Conservation (phyloP, 139 green algal species). For the Volvox reticuliferus region DNA sequence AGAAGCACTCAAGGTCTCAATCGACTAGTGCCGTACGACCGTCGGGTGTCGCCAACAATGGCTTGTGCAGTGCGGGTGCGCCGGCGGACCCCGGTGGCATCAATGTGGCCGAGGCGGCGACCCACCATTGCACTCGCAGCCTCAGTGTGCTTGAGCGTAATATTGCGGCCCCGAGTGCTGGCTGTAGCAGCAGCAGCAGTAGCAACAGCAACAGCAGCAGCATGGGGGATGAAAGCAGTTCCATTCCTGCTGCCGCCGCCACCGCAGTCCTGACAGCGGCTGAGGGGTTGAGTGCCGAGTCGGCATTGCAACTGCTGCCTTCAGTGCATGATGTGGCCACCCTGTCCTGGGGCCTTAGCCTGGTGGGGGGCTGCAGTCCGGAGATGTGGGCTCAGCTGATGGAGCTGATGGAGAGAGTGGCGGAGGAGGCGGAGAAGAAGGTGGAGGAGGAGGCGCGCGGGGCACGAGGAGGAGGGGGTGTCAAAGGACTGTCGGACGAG, state of each 20-base stretch:
- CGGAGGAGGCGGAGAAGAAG: not conserved
- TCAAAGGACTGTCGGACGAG: slow-evolving; percentile 39
- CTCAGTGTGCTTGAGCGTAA: no score
- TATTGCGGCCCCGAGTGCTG: not conserved
- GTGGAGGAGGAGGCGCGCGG: not conserved
- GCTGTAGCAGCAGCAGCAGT: not conserved
- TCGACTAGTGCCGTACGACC: not conserved
- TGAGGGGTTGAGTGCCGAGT: no score
- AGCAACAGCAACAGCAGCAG: not conserved
- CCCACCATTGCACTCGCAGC: no score
- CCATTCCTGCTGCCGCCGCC: no score
- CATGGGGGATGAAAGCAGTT: no score
- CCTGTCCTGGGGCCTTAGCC: slow-evolving; percentile 68
- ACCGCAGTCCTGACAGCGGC: no score
- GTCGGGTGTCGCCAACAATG: not conserved
- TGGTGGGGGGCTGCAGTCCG: not conserved
- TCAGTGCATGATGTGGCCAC: slow-evolving; percentile 27
- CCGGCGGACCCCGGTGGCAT: no score
- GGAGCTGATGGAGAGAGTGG: not conserved
- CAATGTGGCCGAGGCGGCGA: no score
- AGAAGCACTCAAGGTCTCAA: not conserved
- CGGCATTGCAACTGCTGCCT: no score
- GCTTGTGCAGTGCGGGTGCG: not conserved
- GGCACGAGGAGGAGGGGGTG: not conserved
- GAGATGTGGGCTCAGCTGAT: slow-evolving; percentile 45